Evolutionary conservation across 495 filamentous ascomycete genomes (phyloP).

Genomic region (Penicillium egyptiacum): DNA sequence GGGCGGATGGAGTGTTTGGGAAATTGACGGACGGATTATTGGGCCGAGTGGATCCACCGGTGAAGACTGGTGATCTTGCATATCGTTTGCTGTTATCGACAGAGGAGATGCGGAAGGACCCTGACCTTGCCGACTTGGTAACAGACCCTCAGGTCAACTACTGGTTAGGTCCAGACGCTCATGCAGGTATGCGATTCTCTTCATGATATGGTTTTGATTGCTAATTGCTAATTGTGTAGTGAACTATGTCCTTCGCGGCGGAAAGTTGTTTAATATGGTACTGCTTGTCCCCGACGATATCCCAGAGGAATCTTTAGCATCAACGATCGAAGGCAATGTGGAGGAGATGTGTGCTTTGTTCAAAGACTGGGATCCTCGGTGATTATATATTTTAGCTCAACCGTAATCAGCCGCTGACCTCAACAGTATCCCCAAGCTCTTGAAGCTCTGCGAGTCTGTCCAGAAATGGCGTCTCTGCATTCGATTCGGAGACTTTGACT

Average conservation of each 20-base stretch:
- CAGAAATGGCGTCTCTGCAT: constrained; percentile 68
- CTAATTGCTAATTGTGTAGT: constrained; percentile 36
- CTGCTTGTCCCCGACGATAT: constrained; percentile 69
- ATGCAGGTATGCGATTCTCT: constrained; percentile 41
- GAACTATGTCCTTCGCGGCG: constrained; percentile 60
- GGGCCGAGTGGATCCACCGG: constrained; percentile 41
- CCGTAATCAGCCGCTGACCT: not conserved
- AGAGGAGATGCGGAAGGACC: constrained; percentile 44
- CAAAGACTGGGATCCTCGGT: constrained; percentile 57
- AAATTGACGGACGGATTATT: constrained; percentile 42
- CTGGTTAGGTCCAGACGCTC: constrained; percentile 66
- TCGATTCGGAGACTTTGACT: constrained; percentile 51
- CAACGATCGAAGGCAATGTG: constrained; percentile 54
- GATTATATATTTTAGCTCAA: constrained; percentile 33
- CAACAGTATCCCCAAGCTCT: constrained; percentile 34
- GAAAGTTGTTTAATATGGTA: constrained; percentile 66
- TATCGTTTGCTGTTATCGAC: constrained; percentile 61
- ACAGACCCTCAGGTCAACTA: constrained; percentile 63
- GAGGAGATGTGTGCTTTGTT: constrained; percentile 67
- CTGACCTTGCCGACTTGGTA: constrained; percentile 50
- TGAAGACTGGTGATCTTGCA: constrained; percentile 66
- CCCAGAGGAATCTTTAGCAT: constrained; percentile 48
- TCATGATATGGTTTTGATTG: not conserved
- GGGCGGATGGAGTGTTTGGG: constrained; percentile 58
- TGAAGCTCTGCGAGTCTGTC: constrained; percentile 48